phyloP scores from a whole-genome alignment of 208 protist species.

The Trypanosoma scelopori region DNA sequence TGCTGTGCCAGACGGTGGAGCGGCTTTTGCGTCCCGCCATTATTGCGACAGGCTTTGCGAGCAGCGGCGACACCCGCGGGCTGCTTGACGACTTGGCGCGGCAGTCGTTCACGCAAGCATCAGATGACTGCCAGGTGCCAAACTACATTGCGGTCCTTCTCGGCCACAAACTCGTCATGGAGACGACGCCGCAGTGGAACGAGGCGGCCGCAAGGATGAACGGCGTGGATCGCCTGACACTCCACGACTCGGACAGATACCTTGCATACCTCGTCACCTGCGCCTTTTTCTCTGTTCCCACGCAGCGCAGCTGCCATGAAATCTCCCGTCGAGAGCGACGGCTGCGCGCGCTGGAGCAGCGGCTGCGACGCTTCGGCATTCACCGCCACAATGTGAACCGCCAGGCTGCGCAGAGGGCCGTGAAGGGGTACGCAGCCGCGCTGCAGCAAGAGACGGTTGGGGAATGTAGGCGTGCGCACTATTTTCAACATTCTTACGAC shows the following conservation, averaged over 20 bases:
- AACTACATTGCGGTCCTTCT: constrained; percentile 21
- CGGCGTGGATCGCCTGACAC: background rate
- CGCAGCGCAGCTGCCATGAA: constrained; percentile 10
- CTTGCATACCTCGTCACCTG: constrained; percentile 17
- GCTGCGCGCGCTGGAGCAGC: constrained; percentile 5
- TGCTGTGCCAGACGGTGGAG: constrained; percentile 17
- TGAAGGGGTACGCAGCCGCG: constrained; percentile 7
- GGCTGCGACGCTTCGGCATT: constrained; percentile 23
- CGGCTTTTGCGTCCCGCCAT: constrained; percentile 14
- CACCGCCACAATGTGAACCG: constrained; percentile 18
- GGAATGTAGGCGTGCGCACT: constrained; percentile 3
- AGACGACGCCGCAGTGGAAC: constrained; percentile 17
- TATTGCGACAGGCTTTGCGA: constrained; percentile 15
- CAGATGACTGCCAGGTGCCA: background rate
- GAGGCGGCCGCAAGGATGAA: background rate
- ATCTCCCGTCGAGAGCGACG: background rate
- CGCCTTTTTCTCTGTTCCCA: constrained; percentile 13
- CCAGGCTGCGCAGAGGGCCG: background rate
- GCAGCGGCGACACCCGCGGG: background rate
- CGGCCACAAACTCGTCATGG: constrained; percentile 21
- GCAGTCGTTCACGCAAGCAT: constrained; percentile 1
- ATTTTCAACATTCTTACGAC: constrained; percentile 14
- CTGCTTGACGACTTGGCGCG: constrained; percentile 17
- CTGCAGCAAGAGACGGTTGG: background rate
- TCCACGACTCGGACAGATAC: constrained; percentile 21